phyloP scores from a whole-genome alignment of 139 green algal species.

The Coelastrella sp. region DNA sequence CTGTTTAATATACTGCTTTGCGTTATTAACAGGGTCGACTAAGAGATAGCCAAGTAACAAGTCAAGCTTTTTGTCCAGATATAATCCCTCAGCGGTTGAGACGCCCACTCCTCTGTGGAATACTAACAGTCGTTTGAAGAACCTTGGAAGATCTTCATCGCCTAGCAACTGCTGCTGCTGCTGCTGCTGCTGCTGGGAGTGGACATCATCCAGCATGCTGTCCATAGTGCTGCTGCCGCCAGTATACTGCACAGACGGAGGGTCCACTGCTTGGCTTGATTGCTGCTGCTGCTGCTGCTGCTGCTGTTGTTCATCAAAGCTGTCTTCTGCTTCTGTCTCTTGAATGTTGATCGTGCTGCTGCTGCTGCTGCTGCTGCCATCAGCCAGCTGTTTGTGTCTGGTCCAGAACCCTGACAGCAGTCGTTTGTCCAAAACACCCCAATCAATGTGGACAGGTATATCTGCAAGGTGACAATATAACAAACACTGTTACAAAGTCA shows the following conservation, averaged over 20 bases:
- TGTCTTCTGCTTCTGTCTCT: no score
- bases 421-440: neutral
- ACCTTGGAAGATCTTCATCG: neutral
- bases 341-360: neutral
- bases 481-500: no score
- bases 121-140: slow-evolving; percentile 19
- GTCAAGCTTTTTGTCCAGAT: slow-evolving; percentile 28
- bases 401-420: slow-evolving; percentile 21
- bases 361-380: slow-evolving; percentile 14
- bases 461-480: no score
- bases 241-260: no score
- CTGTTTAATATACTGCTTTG: neutral
- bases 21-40: neutral
- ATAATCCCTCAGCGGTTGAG: slow-evolving; percentile 9
- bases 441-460: slow-evolving; percentile 31
- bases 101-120: slow-evolving; percentile 39
- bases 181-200: slow-evolving; percentile 8
- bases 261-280: no score
- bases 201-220: no score
- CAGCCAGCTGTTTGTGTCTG: neutral
- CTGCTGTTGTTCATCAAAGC: neutral
- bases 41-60: slow-evolving; percentile 10
- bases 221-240: neutral
- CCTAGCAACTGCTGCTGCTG: neutral
- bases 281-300: slow-evolving; percentile 18